Evolutionary conservation across 2,329 filamentous ascomycete species (phyloP).

Genomic region (Colletotrichum cordylinicola): DNA sequence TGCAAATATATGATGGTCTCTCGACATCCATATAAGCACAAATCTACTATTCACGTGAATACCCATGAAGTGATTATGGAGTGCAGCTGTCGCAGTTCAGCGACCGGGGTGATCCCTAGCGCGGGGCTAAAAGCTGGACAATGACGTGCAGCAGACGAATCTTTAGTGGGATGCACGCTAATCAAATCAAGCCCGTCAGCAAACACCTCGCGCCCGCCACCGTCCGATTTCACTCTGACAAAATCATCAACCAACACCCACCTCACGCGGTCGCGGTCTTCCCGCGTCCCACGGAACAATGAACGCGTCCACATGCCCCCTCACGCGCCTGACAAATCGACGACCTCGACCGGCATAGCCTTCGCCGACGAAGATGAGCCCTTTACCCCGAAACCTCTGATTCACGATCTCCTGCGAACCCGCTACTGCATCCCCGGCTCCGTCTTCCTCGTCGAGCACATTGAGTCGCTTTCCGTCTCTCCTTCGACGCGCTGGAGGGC

Average conservation of each 20-base stretch:
- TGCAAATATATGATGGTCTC: neutral
- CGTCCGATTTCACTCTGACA: neutral
- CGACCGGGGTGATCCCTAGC: neutral
- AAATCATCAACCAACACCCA: neutral
- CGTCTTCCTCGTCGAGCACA: conserved; percentile 54
- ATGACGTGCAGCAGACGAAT: neutral
- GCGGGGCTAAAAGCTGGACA: neutral
- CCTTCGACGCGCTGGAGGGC: conserved; percentile 44
- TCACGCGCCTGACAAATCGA: conserved; percentile 8
- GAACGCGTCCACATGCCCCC: conserved; percentile 18
- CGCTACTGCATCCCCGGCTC: conserved; percentile 52
- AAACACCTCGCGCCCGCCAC: neutral
- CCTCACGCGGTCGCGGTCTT: neutral
- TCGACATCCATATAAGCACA: neutral
- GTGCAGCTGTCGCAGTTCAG: neutral
- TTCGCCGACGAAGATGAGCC: conserved; percentile 27
- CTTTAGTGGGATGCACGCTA: neutral
- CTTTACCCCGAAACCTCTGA: conserved; percentile 42
- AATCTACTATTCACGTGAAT: neutral
- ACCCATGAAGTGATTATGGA: neutral
- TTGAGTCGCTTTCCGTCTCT: conserved; percentile 44
- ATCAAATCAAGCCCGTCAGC: neutral
- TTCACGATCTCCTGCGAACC: conserved; percentile 54
- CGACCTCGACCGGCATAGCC: conserved; percentile 11
- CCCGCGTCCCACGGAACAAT: neutral